These are phyloP conservation scores for Mentha longifolia DNA, from an alignment of 257 asterid genomes.

Conservation along the genomic window DNA sequence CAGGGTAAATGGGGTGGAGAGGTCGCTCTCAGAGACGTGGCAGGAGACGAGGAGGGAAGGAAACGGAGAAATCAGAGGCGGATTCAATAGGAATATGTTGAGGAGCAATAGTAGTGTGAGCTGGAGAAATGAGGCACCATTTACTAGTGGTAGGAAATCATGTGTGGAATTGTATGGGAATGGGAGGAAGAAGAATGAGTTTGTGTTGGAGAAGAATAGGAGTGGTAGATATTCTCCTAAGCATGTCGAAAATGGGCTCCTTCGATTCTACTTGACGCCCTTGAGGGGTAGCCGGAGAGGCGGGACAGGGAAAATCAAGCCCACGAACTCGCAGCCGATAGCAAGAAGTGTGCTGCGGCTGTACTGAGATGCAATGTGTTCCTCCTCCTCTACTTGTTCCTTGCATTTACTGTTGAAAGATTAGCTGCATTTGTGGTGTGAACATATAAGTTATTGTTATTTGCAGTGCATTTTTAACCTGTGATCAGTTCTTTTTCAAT, in stretches of 20 bases:
- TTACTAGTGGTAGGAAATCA: constrained; percentile 60
- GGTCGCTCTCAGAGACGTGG: constrained; percentile 74
- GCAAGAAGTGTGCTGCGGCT: constrained; percentile 66
- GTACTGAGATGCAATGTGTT: constrained; percentile 51
- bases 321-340: constrained; percentile 62
- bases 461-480: constrained; percentile 37
- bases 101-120: constrained; percentile 85
- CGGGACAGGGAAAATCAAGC: constrained; percentile 60
- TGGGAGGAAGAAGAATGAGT: constrained; percentile 65
- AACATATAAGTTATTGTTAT: constrained; percentile 32
- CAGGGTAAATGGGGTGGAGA: constrained; percentile 68
- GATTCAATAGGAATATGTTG: constrained; percentile 50
- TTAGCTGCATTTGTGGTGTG: constrained; percentile 50
- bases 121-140: constrained; percentile 72
- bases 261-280: constrained; percentile 81
- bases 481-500: constrained; percentile 41
- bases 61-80: constrained; percentile 45
- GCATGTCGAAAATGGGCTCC: constrained; percentile 72
- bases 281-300: constrained; percentile 74
- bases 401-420: constrained; percentile 27
- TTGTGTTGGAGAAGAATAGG: constrained; percentile 76
- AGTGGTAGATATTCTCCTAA: constrained; percentile 79
- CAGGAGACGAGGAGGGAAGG: constrained; percentile 55
- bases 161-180: constrained; percentile 55
- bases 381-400: constrained; percentile 30